Evolutionary conservation across 805 yeast genomes (phyloP).

Genomic region (Spathaspora arborariae): DNA sequence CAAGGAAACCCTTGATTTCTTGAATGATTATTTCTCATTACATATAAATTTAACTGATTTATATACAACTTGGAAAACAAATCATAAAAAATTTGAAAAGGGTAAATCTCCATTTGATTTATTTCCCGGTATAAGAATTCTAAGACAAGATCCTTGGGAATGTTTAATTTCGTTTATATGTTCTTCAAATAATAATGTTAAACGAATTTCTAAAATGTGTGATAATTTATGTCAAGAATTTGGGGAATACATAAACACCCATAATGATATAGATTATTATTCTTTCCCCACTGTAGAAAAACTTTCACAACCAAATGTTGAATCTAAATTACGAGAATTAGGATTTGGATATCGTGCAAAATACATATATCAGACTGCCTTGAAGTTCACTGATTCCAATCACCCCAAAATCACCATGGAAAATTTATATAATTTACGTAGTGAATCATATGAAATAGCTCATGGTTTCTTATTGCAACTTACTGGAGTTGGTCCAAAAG

Average conservation of each 20-base stretch:
- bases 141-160: constrained; percentile 97
- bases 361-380: constrained; percentile 77
- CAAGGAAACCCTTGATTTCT: constrained; percentile 35
- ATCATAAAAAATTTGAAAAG: constrained; percentile 47
- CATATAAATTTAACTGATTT: constrained; percentile 50
- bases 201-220: constrained; percentile 91
- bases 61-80: constrained; percentile 57
- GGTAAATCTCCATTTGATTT: constrained; percentile 27
- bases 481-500: constrained; percentile 95
- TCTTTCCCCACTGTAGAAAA: constrained; percentile 70
- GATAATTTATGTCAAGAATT: constrained; percentile 66
- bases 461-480: constrained; percentile 60
- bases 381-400: constrained; percentile 40
- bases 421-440: constrained; percentile 41
- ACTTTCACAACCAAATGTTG: constrained; percentile 38
- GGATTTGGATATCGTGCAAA: constrained; percentile 93
- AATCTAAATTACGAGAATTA: constrained; percentile 38
- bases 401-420: constrained; percentile 32
- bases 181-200: constrained; percentile 93
- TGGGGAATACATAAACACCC: constrained; percentile 47
- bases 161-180: constrained; percentile 86
- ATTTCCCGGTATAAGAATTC: constrained; percentile 73
- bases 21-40: constrained; percentile 70
- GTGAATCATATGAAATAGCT: constrained; percentile 46
- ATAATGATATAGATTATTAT: constrained; percentile 55